These are phyloP conservation scores for Chytriomyces sp. DNA, from an alignment of 192 early-diverging fungal genomes.

Conservation along the genomic window DNA sequence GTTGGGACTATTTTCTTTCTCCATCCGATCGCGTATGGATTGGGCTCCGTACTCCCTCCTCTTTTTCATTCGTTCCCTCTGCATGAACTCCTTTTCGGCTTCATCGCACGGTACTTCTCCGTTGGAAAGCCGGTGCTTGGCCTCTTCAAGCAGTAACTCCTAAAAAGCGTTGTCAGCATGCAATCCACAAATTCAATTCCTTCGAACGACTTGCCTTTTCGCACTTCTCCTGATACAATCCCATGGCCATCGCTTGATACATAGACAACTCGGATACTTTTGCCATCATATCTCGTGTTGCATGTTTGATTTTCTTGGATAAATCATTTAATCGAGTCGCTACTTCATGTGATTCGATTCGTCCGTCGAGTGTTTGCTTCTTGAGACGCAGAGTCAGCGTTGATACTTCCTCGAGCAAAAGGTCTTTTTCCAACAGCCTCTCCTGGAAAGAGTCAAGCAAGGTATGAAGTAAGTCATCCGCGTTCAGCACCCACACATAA, in stretches of 20 bases:
- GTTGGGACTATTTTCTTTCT: slow-evolving; percentile 39
- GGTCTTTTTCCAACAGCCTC: slow-evolving; percentile 63
- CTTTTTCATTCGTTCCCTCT: slow-evolving; percentile 40
- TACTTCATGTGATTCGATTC: slow-evolving; percentile 51
- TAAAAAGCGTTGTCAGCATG: slow-evolving; percentile 8
- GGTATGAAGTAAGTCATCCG: neutral
- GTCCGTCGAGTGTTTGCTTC: slow-evolving; percentile 54
- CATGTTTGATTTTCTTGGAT: slow-evolving; percentile 56
- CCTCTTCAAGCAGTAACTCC: slow-evolving; percentile 55
- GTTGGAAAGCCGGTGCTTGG: slow-evolving; percentile 37
- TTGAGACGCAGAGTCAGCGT: slow-evolving; percentile 56
- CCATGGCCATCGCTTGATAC: slow-evolving; percentile 64
- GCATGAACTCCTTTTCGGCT: slow-evolving; percentile 58
- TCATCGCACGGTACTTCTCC: slow-evolving; percentile 52
- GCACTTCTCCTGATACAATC: slow-evolving; percentile 62
- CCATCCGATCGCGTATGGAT: slow-evolving; percentile 31
- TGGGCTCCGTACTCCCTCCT: slow-evolving; percentile 42
- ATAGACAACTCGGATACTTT: slow-evolving; percentile 65
- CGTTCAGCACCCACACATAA: too few relatives aligned
- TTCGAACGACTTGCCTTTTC: slow-evolving; percentile 51
- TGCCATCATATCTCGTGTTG: slow-evolving; percentile 62
- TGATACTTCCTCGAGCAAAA: slow-evolving; percentile 61
- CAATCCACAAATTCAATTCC: neutral
- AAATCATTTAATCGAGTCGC: slow-evolving; percentile 58
- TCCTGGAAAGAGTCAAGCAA: slow-evolving; percentile 43